Conservation (phyloP, 306 rosid genomes). For the Glycine tomentella region DNA sequence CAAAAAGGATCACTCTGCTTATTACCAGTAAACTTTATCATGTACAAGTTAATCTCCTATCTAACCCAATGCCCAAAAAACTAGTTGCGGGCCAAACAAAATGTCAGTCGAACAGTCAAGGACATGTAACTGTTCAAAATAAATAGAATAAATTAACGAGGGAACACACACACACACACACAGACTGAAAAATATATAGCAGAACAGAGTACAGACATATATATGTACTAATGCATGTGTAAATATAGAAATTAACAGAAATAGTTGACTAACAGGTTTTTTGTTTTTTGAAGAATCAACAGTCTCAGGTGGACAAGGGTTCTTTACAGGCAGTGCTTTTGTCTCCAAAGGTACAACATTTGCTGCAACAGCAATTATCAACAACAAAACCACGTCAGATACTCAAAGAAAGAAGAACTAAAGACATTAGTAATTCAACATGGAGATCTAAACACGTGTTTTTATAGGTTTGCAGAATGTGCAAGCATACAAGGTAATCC, state of each 20-base stretch:
- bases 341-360: slow-evolving; percentile 55
- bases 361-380: slow-evolving; percentile 58
- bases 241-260: slow-evolving; percentile 38
- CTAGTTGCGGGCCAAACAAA: not conserved
- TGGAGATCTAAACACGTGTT: slow-evolving; percentile 6
- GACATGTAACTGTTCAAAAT: slow-evolving; percentile 22
- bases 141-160: slow-evolving; percentile 12
- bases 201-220: not conserved
- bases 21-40: slow-evolving; percentile 17
- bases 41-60: slow-evolving; percentile 1
- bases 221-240: slow-evolving; percentile 8
- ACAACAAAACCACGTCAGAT: slow-evolving; percentile 46
- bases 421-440: slow-evolving; percentile 28
- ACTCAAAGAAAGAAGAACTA: slow-evolving; percentile 42
- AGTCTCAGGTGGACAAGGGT: slow-evolving; percentile 52
- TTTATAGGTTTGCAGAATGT: slow-evolving; percentile 22
- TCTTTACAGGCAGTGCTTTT: slow-evolving; percentile 51
- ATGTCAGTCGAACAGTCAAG: slow-evolving; percentile 23
- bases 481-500: slow-evolving; percentile 23
- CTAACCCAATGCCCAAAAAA: slow-evolving; percentile 16
- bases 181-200: slow-evolving; percentile 1
- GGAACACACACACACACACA: not conserved
- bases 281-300: slow-evolving; percentile 60
- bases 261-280: slow-evolving; percentile 67
- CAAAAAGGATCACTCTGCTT: slow-evolving; percentile 12